Evolutionary conservation across 2,329 filamentous ascomycete genomes (phyloP).

Genomic region (Venturia oleaginea): DNA sequence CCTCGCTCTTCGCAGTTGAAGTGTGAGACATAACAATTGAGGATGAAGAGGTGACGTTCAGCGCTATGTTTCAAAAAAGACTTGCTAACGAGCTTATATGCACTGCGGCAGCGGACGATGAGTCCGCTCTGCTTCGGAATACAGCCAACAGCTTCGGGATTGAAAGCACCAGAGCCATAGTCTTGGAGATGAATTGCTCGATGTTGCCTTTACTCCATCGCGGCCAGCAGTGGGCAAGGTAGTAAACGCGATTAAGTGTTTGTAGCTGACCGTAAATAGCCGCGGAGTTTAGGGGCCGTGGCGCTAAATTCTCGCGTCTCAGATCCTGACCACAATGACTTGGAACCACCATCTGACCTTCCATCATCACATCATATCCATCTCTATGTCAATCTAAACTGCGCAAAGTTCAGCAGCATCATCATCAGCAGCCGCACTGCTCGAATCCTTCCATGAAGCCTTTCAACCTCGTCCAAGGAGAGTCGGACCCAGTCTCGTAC

Average conservation of each 20-base stretch:
- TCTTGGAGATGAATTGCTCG: neutral
- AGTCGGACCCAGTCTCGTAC: conserved; percentile 19
- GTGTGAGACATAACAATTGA: neutral
- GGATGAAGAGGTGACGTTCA: too few species aligned
- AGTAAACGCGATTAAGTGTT: too few species aligned
- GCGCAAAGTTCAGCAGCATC: neutral
- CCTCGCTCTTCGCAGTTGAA: neutral
- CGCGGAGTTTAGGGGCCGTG: neutral
- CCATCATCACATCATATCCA: too few species aligned
- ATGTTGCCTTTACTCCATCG: too few species aligned
- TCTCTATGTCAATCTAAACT: neutral
- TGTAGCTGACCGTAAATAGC: neutral
- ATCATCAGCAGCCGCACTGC: neutral
- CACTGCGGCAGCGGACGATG: neutral
- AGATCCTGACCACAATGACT: neutral
- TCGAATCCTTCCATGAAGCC: neutral
- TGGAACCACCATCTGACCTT: neutral
- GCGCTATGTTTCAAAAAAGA: too few species aligned
- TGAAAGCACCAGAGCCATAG: neutral
- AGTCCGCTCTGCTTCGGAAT: neutral
- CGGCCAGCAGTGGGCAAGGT: neutral
- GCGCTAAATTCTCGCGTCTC: neutral
- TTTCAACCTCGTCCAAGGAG: conserved; percentile 8
- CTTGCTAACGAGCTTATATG: neutral
- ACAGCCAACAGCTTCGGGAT: neutral